These are phyloP conservation scores for Periconia digitata DNA, from an alignment of 2,329 filamentous ascomycete species.

Conservation along the genomic window DNA sequence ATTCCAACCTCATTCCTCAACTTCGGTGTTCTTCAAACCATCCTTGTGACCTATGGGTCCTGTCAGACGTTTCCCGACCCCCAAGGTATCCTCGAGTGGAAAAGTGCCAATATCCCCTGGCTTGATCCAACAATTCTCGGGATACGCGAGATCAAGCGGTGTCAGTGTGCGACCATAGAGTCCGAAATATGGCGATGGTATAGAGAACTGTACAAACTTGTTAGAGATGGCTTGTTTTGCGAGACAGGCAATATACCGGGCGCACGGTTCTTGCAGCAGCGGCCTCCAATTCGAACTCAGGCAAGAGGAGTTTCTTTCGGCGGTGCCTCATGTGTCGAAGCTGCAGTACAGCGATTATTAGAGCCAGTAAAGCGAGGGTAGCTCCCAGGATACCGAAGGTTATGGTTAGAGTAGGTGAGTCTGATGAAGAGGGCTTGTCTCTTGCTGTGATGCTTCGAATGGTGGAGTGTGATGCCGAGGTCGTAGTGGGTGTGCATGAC, in stretches of 20 bases:
- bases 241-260: not conserved
- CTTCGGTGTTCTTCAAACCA: too few relatives aligned
- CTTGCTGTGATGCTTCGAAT: too few relatives aligned
- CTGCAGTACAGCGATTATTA: conserved; percentile 5
- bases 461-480: not conserved
- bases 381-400: conserved; percentile 4
- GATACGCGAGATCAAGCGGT: not conserved
- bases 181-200: not conserved
- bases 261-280: not conserved
- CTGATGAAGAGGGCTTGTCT: not conserved
- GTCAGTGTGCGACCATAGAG: not conserved
- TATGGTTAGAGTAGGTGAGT: conserved; percentile 1
- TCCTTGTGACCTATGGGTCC: too few relatives aligned
- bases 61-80: too few relatives aligned
- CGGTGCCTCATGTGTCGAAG: conserved; percentile 8
- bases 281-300: not conserved
- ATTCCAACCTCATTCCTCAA: too few relatives aligned
- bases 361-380: conserved; percentile 1
- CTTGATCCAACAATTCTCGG: not conserved
- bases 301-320: not conserved
- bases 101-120: too few relatives aligned
- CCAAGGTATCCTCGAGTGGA: too few relatives aligned
- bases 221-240: not conserved
- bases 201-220: not conserved
- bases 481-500: not conserved